Evolutionary conservation across 306 rosid species (phyloP).

Genomic region (Quercus berberidifolia): DNA sequence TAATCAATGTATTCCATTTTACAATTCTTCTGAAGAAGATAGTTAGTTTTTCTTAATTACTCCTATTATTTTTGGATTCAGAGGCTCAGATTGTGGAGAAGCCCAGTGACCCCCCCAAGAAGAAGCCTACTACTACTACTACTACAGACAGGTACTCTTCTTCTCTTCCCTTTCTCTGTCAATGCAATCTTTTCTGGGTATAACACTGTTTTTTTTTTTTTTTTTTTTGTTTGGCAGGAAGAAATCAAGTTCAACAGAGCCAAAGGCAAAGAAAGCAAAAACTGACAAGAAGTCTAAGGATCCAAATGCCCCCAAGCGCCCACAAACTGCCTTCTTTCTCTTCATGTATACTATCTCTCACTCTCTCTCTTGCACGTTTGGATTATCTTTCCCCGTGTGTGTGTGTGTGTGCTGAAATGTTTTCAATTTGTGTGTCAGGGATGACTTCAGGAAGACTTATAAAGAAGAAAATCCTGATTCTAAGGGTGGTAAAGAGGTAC

Average conservation of each 20-base stretch:
- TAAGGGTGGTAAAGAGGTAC: constrained; percentile 64
- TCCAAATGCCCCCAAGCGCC: constrained; percentile 79
- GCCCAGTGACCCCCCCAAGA: constrained; percentile 34
- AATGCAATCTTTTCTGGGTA: neutral
- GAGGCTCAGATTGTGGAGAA: constrained; percentile 76
- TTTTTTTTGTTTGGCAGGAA: constrained; percentile 34
- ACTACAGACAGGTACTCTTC: constrained; percentile 37
- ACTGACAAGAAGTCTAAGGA: constrained; percentile 55
- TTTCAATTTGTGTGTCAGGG: constrained; percentile 35
- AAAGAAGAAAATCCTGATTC: constrained; percentile 77
- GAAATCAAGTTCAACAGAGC: constrained; percentile 48
- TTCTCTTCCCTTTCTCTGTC: neutral
- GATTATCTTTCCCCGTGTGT: neutral
- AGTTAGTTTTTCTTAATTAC: too few relatives aligned
- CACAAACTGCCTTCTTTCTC: constrained; percentile 74
- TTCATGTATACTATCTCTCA: constrained; percentile 37
- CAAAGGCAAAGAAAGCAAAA: constrained; percentile 52
- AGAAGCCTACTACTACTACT: constrained; percentile 27
- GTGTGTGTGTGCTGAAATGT: neutral
- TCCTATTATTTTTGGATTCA: neutral
- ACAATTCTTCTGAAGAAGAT: too few relatives aligned
- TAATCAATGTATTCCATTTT: too few relatives aligned
- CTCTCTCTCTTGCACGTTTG: neutral
- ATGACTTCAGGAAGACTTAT: constrained; percentile 62
- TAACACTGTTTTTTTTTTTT: neutral